Percentiles rank a stretch among this genome's conserved stretches.
Conservation (phyloP, 371 early-diverging fungal species). For the Funneliformis caledonium region DNA sequence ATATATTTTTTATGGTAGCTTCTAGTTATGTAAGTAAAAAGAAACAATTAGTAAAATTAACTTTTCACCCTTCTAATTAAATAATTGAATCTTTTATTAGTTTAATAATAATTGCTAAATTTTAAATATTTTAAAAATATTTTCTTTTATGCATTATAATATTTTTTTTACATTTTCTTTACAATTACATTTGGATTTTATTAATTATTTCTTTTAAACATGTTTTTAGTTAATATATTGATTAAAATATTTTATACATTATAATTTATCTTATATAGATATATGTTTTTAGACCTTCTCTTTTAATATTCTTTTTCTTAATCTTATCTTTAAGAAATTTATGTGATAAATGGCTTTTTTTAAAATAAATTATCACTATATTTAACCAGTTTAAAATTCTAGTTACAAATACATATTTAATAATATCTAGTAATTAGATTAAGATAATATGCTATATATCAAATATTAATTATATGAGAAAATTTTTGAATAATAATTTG, state of each 20-base stretch:
- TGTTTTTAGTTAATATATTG: not conserved
- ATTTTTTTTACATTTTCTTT: not conserved
- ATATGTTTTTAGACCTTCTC: not conserved
- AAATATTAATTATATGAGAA: not conserved
- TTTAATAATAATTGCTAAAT: not conserved
- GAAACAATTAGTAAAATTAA: not conserved
- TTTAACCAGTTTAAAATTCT: not conserved
- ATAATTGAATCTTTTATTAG: not conserved
- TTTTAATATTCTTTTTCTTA: not conserved
- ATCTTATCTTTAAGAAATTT: not conserved
- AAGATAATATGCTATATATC: not conserved
- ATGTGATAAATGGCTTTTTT: conserved; percentile 1
- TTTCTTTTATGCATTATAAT: not conserved
- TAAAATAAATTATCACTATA: not conserved
- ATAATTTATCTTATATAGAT: not conserved
- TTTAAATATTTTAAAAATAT: not conserved
- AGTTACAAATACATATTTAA: not conserved
- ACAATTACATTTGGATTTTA: not conserved
- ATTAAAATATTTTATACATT: not conserved
- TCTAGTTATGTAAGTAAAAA: not conserved
- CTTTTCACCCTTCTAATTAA: not conserved
- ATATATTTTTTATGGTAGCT: not conserved
- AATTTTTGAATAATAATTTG: not conserved
- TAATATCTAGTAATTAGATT: conserved; percentile 1
- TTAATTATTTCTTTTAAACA: not conserved